Evolutionary conservation across 371 early-diverging fungal genomes (phyloP).

Genomic region (Chytridium lagenaria): DNA sequence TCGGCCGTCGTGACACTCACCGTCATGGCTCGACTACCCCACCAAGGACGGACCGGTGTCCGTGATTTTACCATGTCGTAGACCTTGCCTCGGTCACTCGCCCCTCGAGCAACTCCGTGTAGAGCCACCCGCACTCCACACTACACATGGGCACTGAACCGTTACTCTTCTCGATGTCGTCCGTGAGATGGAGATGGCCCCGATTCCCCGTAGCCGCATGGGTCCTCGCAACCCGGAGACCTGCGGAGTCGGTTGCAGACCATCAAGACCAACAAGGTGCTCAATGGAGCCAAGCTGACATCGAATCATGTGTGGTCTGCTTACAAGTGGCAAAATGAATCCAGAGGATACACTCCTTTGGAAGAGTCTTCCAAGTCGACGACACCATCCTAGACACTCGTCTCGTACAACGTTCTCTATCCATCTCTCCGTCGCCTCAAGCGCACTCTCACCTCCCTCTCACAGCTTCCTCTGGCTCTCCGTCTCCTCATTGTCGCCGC

Average conservation of each 20-base stretch:
- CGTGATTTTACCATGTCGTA: constrained; percentile 87
- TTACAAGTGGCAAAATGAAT: constrained; percentile 24
- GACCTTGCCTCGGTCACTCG: constrained; percentile 88
- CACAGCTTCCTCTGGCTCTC: too few species aligned
- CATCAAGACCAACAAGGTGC: constrained; percentile 8
- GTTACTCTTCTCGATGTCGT: constrained; percentile 81
- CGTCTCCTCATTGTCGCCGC: too few species aligned
- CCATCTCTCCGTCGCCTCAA: too few species aligned
- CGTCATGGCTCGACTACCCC: constrained; percentile 85
- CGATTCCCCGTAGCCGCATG: constrained; percentile 69
- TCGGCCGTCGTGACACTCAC: constrained; percentile 75
- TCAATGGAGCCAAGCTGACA: constrained; percentile 20
- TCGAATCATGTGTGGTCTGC: constrained; percentile 25
- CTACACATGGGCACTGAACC: constrained; percentile 87
- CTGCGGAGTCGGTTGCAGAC: constrained; percentile 22
- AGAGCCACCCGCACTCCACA: constrained; percentile 55
- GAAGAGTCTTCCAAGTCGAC: too few species aligned
- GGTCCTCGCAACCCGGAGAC: constrained; percentile 22
- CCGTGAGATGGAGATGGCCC: constrained; percentile 73
- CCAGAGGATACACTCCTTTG: constrained; percentile 24
- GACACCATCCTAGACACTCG: too few species aligned
- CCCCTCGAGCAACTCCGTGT: constrained; percentile 64
- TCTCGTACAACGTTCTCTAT: too few species aligned
- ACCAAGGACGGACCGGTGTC: constrained; percentile 87
- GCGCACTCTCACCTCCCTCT: too few species aligned